These are phyloP conservation scores for Ustilago sp. DNA, from an alignment of 1,284 basidiomycete species.

Conservation along the genomic window DNA sequence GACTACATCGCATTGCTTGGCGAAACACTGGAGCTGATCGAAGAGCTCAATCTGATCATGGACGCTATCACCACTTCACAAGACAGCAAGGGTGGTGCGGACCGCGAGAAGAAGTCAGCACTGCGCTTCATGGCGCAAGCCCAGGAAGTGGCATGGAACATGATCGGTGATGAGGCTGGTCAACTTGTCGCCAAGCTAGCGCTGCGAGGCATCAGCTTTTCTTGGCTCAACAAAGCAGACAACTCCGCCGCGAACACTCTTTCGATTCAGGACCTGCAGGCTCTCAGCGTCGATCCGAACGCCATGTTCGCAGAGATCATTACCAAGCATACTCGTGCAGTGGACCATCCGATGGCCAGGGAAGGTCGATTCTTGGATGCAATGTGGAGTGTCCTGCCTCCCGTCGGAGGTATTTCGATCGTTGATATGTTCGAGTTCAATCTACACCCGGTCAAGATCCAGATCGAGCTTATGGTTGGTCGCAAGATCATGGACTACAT, in stretches of 20 bases:
- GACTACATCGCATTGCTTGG: conserved; percentile 78
- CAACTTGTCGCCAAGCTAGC: conserved; percentile 87
- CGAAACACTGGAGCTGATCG: conserved; percentile 80
- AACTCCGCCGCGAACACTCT: conserved; percentile 86
- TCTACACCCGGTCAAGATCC: conserved; percentile 80
- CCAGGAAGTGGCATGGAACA: conserved; percentile 90
- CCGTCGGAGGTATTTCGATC: conserved; percentile 93
- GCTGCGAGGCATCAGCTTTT: conserved; percentile 82
- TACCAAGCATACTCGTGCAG: conserved; percentile 73
- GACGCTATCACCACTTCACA: conserved; percentile 88
- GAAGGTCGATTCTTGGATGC: conserved; percentile 61
- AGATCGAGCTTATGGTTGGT: conserved; percentile 84
- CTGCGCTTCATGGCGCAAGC: conserved; percentile 84
- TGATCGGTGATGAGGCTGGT: conserved; percentile 80
- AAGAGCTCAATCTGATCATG: conserved; percentile 87
- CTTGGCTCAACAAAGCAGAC: conserved; percentile 88
- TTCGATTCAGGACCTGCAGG: conserved; percentile 80
- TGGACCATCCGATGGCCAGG: conserved; percentile 59
- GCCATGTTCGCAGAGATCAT: conserved; percentile 91
- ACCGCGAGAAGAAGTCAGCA: conserved; percentile 82
- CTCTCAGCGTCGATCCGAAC: conserved; percentile 86
- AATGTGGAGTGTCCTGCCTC: conserved; percentile 70
- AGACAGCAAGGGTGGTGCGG: conserved; percentile 58
- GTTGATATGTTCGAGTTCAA: conserved; percentile 85
- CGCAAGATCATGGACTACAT: conserved; percentile 88